Percentiles rank a stretch among this genome's conserved stretches.
Conservation (phyloP, 805 yeast species). For the Saccharomycopsis malanga region DNA sequence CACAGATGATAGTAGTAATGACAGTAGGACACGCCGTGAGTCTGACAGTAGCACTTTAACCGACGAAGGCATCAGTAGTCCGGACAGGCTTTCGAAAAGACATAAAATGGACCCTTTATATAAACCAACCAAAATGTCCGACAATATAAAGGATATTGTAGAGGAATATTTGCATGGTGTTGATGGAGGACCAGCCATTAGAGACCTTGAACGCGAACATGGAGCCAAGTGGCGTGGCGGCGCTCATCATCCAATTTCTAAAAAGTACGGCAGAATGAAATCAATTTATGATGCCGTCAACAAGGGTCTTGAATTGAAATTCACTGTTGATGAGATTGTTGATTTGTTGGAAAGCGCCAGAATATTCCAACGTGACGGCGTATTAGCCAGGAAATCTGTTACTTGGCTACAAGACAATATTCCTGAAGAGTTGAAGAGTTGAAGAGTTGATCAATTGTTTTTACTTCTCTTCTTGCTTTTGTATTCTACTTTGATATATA, state of each 20-base stretch:
- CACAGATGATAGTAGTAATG: neutral
- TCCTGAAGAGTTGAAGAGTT: slow-evolving; percentile 9
- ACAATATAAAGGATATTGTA: slow-evolving; percentile 9
- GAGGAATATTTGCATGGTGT: slow-evolving; percentile 21
- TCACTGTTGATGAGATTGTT: slow-evolving; percentile 8
- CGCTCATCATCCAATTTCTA: slow-evolving; percentile 23
- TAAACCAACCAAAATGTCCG: slow-evolving; percentile 5
- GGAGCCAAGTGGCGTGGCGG: slow-evolving; percentile 25
- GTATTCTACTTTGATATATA: no score
- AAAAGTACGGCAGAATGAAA: slow-evolving; percentile 21
- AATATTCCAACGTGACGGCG: slow-evolving; percentile 12
- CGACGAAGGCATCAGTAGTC: neutral
- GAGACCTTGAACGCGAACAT: slow-evolving; percentile 20
- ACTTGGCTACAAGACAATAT: slow-evolving; percentile 20
- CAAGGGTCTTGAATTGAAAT: slow-evolving; percentile 11
- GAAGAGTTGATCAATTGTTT: no score
- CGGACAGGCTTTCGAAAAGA: slow-evolving; percentile 3
- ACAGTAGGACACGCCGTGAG: no score
- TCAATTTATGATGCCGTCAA: slow-evolving; percentile 19
- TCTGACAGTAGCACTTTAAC: no score
- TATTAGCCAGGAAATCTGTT: slow-evolving; percentile 8
- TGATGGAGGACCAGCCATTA: slow-evolving; percentile 22
- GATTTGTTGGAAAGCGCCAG: slow-evolving; percentile 9
- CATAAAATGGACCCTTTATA: slow-evolving; percentile 14
- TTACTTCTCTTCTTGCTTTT: no score